Conservation (phyloP, 306 rosid species). For the Dalbergia cochinchinensis region DNA sequence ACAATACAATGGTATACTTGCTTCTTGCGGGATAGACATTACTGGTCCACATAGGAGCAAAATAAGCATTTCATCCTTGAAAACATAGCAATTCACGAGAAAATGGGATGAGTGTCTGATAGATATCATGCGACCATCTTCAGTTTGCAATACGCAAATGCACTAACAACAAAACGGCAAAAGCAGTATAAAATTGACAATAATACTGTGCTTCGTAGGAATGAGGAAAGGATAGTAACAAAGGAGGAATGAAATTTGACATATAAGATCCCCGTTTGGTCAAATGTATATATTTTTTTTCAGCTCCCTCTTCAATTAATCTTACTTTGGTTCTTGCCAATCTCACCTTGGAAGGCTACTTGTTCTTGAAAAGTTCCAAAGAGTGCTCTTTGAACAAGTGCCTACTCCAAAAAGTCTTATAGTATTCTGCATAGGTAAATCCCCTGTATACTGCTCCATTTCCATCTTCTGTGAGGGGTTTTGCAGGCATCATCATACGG, state of each 20-base stretch:
- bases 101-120: not conserved
- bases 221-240: slow-evolving; percentile 9
- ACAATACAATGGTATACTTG: not conserved
- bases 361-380: slow-evolving; percentile 77
- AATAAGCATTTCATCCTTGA: slow-evolving; percentile 15
- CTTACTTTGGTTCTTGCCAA: not conserved
- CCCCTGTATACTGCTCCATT: slow-evolving; percentile 63
- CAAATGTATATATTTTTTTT: not conserved
- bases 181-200: slow-evolving; percentile 15
- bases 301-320: not conserved
- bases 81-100: slow-evolving; percentile 4
- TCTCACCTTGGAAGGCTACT: slow-evolving; percentile 23
- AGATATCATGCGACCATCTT: slow-evolving; percentile 4
- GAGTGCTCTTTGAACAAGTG: slow-evolving; percentile 75
- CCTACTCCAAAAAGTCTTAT: slow-evolving; percentile 84
- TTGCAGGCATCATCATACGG: slow-evolving; percentile 74
- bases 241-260: slow-evolving; percentile 24
- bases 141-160: slow-evolving; percentile 14
- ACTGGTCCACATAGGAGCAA: not conserved
- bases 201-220: not conserved
- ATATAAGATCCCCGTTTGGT: not conserved
- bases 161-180: slow-evolving; percentile 8
- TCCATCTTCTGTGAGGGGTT: slow-evolving; percentile 58
- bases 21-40: not conserved
- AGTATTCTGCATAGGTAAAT: slow-evolving; percentile 79